A percentile compares a stretch with the other conserved stretches of the same genome.
Evolutionary conservation across 139 green algal species (phyloP).

Genomic region (Eudorina sp.): DNA sequence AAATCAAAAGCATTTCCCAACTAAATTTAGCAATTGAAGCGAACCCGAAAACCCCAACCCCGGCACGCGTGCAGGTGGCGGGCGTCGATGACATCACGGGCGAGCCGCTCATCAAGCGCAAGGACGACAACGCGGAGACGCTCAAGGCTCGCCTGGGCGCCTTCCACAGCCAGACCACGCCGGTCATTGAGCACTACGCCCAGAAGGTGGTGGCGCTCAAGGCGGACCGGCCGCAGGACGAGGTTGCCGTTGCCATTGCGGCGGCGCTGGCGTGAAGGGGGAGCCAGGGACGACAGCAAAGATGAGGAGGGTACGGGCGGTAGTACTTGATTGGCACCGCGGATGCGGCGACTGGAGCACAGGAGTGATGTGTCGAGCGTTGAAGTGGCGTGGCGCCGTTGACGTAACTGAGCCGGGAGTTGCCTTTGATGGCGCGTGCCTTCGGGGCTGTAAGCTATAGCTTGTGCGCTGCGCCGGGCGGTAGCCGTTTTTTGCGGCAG

Average conservation of each 20-base stretch:
- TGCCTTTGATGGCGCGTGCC: background rate
- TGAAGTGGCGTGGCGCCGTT: background rate
- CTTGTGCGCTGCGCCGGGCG: no score
- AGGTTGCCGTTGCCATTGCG: constrained; percentile 76
- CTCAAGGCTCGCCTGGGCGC: constrained; percentile 90
- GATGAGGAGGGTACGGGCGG: background rate
- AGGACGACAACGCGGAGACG: constrained; percentile 99
- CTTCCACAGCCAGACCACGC: constrained; percentile 94
- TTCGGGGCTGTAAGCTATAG: no score
- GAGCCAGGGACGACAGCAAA: background rate
- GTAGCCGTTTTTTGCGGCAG: no score
- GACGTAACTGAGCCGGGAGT: background rate
- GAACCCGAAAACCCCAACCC: no score
- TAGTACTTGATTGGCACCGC: no score
- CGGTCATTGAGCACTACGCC: constrained; percentile 79
- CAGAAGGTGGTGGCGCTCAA: constrained; percentile 73
- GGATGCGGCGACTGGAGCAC: background rate
- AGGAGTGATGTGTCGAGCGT: background rate
- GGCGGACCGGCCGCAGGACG: constrained; percentile 69
- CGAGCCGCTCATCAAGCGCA: constrained; percentile 95
- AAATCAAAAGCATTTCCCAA: no score
- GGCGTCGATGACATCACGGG: constrained; percentile 80
- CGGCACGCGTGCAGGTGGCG: constrained; percentile 43
- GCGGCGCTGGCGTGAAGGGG: constrained; percentile 60
- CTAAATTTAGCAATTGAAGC: no score